A percentile compares a stretch with the other conserved stretches of the same genome.
Evolutionary conservation across 306 rosid genomes (phyloP).

Genomic region (Styphnolobium japonicum): DNA sequence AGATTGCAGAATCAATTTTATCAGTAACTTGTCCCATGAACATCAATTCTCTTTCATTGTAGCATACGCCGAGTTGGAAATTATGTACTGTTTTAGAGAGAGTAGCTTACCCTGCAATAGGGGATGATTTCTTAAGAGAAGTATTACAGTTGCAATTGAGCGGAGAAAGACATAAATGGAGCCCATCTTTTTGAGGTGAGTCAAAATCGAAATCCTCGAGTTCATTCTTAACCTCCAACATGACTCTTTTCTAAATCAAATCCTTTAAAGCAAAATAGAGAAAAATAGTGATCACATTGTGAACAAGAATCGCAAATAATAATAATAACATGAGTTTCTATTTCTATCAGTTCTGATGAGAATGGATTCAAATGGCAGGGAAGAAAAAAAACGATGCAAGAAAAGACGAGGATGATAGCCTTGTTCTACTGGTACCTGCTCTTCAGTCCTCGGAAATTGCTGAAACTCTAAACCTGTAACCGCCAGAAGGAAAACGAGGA

Average conservation of each 20-base stretch:
- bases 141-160: conserved; percentile 14
- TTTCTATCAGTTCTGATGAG: neutral
- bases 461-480: neutral
- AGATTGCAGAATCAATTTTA: neutral
- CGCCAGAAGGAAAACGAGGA: neutral
- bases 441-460: neutral
- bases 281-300: neutral
- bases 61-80: neutral
- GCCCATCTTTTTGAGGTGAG: conserved; percentile 22
- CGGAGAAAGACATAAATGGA: conserved; percentile 26
- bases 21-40: neutral
- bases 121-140: conserved; percentile 16
- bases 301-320: neutral
- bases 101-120: conserved; percentile 34
- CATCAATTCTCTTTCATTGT: neutral
- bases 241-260: neutral
- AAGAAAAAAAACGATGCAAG: neutral
- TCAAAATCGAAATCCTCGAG: conserved; percentile 21
- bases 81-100: neutral
- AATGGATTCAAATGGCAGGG: neutral
- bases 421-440: neutral
- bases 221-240: conserved; percentile 33
- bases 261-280: neutral
- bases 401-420: too few species aligned
- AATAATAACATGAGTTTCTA: neutral